Evolutionary conservation across 139 green algal species (phyloP), one percentile per base, ranked within the genome.

Genomic region (Pseudopediastrum boryanum): DNA sequence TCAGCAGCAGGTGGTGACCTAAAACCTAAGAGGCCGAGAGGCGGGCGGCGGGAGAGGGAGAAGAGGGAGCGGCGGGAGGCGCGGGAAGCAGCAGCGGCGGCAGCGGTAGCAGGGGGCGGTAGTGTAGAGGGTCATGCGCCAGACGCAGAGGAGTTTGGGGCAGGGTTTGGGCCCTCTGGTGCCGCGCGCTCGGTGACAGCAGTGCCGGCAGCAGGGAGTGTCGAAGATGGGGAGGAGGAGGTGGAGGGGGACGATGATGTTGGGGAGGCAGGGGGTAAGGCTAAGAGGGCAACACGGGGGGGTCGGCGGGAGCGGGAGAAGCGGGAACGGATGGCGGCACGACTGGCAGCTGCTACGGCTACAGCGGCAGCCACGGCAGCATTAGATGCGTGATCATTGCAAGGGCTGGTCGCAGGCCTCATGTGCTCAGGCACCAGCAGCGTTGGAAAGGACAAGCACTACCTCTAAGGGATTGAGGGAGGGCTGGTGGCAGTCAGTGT

Each of bases 251-350:
- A n/a, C 44, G 50, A 12, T 38, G 70, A 31, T 10, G 69, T 56
- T 42, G 72, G 41, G 0, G 72, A 67, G 70, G 52, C 48, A 48
- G 36, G 36, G 70, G 70, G 0, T 46, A 74, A 3, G 65, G 61
- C 74, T 23, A 71, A 72, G 59, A 33, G 74, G 1, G 74, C 62
- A 0, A 78, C 54, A 0, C 44, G 74, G 0, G 74, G 74, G 8
- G 74, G 74, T 19, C 51, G 74, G 42, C 50, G 74, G 36, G 74
- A 81, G 62, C 44, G 63, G 33, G 74, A 73, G 50, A 81, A 81
- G 61, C 62, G 63, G 35, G 74, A 81, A 62, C 62, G 74, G 21
- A 46, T 73, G 50, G 74, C 74, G 13, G 74, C 74, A 27, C 44
- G 74, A 1, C 74, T 81, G 31, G 74, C 74, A 23, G 74, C 74